Percentiles rank a stretch among this genome's conserved stretches.
Evolutionary conservation across 495 filamentous ascomycete genomes (phyloP).

Genomic region (Astrothelium subdiscretum): DNA sequence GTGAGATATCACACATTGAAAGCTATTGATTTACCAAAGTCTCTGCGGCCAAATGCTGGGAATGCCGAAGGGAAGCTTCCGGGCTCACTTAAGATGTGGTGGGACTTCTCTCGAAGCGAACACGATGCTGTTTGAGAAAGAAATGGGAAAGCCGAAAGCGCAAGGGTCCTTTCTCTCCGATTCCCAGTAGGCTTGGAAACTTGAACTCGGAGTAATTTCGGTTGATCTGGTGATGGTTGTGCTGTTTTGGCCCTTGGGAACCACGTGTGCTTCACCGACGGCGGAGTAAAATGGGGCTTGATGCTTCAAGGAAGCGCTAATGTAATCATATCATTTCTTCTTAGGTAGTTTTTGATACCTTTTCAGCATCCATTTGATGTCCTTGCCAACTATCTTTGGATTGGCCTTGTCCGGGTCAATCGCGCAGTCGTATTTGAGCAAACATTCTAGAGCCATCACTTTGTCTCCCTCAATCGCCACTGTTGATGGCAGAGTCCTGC

Average conservation of each 20-base stretch:
- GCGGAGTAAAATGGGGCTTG: not conserved
- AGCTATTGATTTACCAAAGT: not conserved
- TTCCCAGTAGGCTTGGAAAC: not conserved
- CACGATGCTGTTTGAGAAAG: not conserved
- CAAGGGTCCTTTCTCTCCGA: not conserved
- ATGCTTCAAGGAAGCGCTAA: not conserved
- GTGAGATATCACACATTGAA: not conserved
- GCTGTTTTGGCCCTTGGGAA: not conserved
- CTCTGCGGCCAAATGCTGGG: not conserved
- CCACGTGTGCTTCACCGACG: not conserved
- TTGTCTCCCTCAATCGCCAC: not conserved
- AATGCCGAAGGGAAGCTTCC: not conserved
- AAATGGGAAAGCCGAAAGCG: not conserved
- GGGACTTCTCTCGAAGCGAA: not conserved
- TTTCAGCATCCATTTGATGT: conserved; percentile 4
- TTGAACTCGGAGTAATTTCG: not conserved
- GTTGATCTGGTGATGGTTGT: conserved; percentile 2
- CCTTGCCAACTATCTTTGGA: not conserved
- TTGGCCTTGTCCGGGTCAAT: not conserved
- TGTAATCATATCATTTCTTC: not conserved
- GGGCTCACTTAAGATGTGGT: not conserved
- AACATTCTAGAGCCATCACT: not conserved
- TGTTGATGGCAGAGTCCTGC: not conserved
- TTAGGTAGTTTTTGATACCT: not conserved
- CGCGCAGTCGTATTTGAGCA: not conserved